A percentile compares a stretch with the other conserved stretches of the same genome.
These are phyloP conservation scores for Stachybotrys chartarum DNA, from an alignment of 2,329 filamentous ascomycete genomes.

Conservation along the genomic window DNA sequence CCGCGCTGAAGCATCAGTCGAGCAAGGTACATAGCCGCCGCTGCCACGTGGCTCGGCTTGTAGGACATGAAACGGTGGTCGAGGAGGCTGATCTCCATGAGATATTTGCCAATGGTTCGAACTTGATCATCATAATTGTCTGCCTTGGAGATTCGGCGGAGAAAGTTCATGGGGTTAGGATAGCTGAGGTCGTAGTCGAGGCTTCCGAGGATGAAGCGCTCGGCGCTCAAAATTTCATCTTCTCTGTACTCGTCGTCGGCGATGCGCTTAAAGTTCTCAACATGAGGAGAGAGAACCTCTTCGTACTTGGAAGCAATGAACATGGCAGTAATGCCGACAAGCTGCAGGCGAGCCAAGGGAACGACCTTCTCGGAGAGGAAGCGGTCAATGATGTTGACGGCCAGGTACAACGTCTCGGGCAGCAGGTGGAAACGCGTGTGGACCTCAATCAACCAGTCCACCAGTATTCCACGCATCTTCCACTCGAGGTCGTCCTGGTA, in stretches of 20 bases:
- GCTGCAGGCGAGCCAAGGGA: conserved; percentile 88
- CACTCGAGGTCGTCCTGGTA: conserved; percentile 93
- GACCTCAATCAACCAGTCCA: conserved; percentile 98
- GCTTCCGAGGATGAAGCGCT: conserved; percentile 85
- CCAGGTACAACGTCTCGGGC: conserved; percentile 92
- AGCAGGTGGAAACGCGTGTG: conserved; percentile 94
- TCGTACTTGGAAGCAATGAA: conserved; percentile 99
- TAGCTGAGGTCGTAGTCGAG: conserved; percentile 97
- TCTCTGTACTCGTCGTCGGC: conserved; percentile 95
- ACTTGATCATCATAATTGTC: conserved; percentile 99
- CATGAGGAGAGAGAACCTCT: conserved; percentile 93
- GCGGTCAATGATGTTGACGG: conserved; percentile 96
- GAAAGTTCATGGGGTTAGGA: conserved; percentile 99
- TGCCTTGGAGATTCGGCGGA: conserved; percentile 96
- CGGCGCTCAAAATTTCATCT: conserved; percentile 92
- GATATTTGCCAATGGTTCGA: conserved; percentile 92
- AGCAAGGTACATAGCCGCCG: conserved; percentile 90
- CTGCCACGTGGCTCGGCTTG: conserved; percentile 83
- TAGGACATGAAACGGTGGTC: conserved; percentile 91
- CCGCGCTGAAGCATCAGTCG: conserved; percentile 86
- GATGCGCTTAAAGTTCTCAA: conserved; percentile 94
- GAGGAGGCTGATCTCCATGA: conserved; percentile 93
- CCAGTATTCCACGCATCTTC: conserved; percentile 95
- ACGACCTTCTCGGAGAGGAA: conserved; percentile 95
- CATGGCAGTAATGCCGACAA: conserved; percentile 98